Conservation (phyloP, 75 land plant species). For the Chamaecyparis obtusa region DNA sequence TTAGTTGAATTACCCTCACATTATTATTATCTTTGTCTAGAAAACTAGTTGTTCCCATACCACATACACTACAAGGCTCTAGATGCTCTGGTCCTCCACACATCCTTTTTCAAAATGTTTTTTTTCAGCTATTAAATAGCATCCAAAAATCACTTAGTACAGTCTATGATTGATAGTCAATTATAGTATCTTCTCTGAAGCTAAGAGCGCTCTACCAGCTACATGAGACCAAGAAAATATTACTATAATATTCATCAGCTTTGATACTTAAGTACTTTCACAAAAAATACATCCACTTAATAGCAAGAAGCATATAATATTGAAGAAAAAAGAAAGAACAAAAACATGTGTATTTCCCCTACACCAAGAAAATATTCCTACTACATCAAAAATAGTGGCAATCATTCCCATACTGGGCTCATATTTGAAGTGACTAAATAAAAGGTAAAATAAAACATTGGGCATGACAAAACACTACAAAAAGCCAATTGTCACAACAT, state of each 20-base stretch:
- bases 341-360: background rate
- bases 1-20: too few relatives aligned
- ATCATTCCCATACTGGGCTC: too few relatives aligned
- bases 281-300: background rate
- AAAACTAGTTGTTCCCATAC: background rate
- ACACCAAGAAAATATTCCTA: background rate
- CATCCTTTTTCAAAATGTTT: background rate
- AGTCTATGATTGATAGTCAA: too few relatives aligned
- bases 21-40: background rate
- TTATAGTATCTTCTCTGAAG: background rate
- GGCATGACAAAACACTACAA: too few relatives aligned
- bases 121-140: background rate
- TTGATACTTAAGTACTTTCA: background rate
- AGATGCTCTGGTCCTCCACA: constrained; percentile 17
- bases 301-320: background rate
- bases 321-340: background rate
- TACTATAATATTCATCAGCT: background rate
- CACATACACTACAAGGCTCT: constrained; percentile 2
- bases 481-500: too few relatives aligned
- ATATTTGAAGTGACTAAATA: too few relatives aligned
- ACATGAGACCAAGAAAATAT: too few relatives aligned
- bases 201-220: too few relatives aligned
- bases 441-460: too few relatives aligned
- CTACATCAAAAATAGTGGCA: background rate
- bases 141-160: background rate